Percentiles rank a stretch among this genome's conserved stretches.
phyloP scores from a whole-genome alignment of 1,139 yeast species.

The Blastobotrys petasosporus region DNA sequence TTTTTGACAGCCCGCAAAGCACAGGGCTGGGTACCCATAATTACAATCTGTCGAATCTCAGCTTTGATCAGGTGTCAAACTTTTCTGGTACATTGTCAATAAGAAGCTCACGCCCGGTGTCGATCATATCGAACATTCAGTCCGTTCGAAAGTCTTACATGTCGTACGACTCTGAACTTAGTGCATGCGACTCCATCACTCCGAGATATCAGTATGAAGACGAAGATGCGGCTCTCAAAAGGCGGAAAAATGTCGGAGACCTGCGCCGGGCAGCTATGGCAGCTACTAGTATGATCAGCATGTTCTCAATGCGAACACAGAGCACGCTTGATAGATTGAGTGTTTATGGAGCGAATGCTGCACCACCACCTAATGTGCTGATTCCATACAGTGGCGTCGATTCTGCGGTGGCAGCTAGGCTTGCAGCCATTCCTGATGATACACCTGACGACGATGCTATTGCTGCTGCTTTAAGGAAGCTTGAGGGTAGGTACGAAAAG shows the following conservation, averaged over 20 bases:
- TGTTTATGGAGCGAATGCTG: too few species aligned
- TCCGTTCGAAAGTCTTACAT: conserved; percentile 3
- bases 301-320: too few species aligned
- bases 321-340: too few species aligned
- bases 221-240: conserved; percentile 1
- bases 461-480: conserved; percentile 63
- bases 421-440: conserved; percentile 60
- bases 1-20: background rate
- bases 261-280: conserved; percentile 9
- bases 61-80: conserved; percentile 10
- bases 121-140: background rate
- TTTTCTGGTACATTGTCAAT: conserved; percentile 7
- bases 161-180: conserved; percentile 21
- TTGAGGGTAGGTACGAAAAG: conserved; percentile 56
- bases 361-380: conserved; percentile 1
- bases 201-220: background rate
- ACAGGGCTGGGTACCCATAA: background rate
- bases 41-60: background rate
- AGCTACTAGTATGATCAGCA: too few species aligned
- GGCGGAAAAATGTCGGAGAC: conserved; percentile 6
- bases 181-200: conserved; percentile 4
- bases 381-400: conserved; percentile 20
- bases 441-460: conserved; percentile 63
- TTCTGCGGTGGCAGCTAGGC: conserved; percentile 23
- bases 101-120: background rate